These are phyloP conservation scores for Daldinia concentrica DNA, from an alignment of 495 filamentous ascomycete species.

Conservation along the genomic window DNA sequence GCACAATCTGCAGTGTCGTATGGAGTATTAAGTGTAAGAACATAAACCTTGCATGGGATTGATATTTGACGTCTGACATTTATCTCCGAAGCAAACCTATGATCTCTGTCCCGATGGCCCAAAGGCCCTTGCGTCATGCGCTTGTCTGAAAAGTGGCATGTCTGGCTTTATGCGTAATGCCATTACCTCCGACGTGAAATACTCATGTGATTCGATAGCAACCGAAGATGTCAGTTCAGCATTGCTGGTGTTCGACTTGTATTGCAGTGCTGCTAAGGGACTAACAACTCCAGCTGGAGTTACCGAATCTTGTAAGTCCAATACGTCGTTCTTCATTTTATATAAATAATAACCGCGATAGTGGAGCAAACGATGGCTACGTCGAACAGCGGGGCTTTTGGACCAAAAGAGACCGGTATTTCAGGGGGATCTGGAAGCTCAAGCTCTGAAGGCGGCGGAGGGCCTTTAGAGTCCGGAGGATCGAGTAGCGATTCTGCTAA, in stretches of 20 bases:
- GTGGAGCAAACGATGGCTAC: conserved; percentile 32
- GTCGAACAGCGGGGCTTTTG: conserved; percentile 28
- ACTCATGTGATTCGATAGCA: conserved; percentile 54
- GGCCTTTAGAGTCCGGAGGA: conserved; percentile 10
- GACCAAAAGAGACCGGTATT: conserved; percentile 31
- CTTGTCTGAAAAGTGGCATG: conserved; percentile 59
- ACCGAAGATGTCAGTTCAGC: conserved; percentile 59
- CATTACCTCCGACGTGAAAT: conserved; percentile 53
- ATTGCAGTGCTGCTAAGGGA: conserved; percentile 58
- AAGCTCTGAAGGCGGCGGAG: conserved; percentile 6
- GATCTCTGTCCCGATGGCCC: conserved; percentile 55
- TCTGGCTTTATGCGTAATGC: conserved; percentile 45
- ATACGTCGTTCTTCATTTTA: conserved; percentile 17
- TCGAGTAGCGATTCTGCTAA: conserved; percentile 14
- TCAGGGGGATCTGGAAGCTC: conserved; percentile 14
- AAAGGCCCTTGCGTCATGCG: conserved; percentile 58
- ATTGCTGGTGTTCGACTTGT: conserved; percentile 53
- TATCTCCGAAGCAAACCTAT: conserved; percentile 46
- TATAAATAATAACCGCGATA: conserved; percentile 17
- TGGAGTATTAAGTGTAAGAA: conserved; percentile 51
- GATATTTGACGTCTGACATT: conserved; percentile 17
- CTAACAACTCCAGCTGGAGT: conserved; percentile 50
- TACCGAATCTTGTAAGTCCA: conserved; percentile 47
- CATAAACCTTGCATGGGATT: not conserved
- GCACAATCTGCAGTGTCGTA: conserved; percentile 54